Evolutionary conservation across 176 grass and related monocot species (phyloP), one percentile per base, ranked within the genome.

Genomic region (Lolium perenne): DNA sequence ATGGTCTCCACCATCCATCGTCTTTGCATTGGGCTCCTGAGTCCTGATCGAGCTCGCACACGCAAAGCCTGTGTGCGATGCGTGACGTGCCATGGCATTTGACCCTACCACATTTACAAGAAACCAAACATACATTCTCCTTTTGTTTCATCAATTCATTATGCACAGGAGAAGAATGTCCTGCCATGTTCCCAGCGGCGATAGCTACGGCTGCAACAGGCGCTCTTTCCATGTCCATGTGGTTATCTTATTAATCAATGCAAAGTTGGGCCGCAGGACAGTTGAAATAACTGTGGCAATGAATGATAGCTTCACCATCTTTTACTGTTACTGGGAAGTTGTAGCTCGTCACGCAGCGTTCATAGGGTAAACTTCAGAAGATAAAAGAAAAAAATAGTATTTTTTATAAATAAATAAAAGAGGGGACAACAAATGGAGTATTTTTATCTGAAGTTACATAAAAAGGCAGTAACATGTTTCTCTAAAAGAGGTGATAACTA

Each of bases 241-340:
- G 84, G 41, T 47, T 63, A 60, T 29, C 72, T 51, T 59, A 10
- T 35, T 35, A 47, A 59, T 86, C 84, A 71, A 35, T 71, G 84
- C 63, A 1, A 16, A 47, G 15, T 47, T 26, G 75, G 63, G 14
- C 13, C 47, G 5, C 54, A 13, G 14, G 1, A 6, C 16, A 29
- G 60, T 9, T 7, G 5, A 20, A 32, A 73, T 74, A 10, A 11
- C 80, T 71, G 10, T 9, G n/a, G 17, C 8, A 20, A 38, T 60
- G 2, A 71, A 45, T 50, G 40, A n/a, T 16, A 25, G 17, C 10
- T 22, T 71, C 40, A 14, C 21, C 15, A 4, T 25, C 1, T 41
- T 9, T 0, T 3, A 18, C 23, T 67, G 6, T 66, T 66, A 14
- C 32, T 35, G 32, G 32, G 32, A 35, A 35, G 32, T 35, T 2